phyloP scores from a whole-genome alignment of 768 basidiomycete genomes.

The Lentinula sp. region DNA sequence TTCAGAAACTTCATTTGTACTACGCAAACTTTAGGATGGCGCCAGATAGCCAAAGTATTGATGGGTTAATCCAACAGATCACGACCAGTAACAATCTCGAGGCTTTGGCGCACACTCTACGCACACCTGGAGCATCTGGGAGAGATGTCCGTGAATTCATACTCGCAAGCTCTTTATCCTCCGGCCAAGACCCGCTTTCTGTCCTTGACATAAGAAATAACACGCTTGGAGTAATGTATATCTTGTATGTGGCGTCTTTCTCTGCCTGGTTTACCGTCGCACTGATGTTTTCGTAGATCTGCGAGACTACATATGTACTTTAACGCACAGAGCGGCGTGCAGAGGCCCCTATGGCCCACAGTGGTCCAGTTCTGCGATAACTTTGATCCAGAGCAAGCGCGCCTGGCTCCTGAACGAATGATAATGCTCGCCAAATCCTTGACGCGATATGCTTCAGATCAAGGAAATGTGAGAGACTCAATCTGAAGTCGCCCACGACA shows the following conservation, averaged over 20 bases:
- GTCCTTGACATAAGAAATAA: conserved; percentile 49
- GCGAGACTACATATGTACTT: not conserved
- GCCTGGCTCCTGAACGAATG: conserved; percentile 57
- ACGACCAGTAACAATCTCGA: conserved; percentile 31
- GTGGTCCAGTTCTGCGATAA: conserved; percentile 53
- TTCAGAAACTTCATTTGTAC: not conserved
- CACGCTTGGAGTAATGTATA: conserved; percentile 64
- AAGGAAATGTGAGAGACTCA: conserved; percentile 42
- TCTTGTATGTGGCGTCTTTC: conserved; percentile 48
- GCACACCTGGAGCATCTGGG: conserved; percentile 27
- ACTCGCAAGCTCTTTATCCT: conserved; percentile 44
- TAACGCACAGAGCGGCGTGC: conserved; percentile 4
- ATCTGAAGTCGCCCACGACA: not conserved
- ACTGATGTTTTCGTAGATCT: conserved; percentile 5
- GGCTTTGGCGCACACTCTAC: conserved; percentile 38
- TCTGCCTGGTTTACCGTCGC: not conserved
- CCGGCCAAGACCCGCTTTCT: conserved; percentile 64
- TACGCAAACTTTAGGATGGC: conserved; percentile 13
- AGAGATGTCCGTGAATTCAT: conserved; percentile 56
- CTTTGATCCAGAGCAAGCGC: conserved; percentile 61
- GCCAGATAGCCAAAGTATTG: conserved; percentile 23
- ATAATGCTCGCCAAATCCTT: conserved; percentile 57
- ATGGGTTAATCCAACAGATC: conserved; percentile 38
- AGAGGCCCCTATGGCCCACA: conserved; percentile 33
- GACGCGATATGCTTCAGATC: conserved; percentile 36